Conservation (phyloP, 108 stramenopile genomes). For the Cyclotella sp. region DNA sequence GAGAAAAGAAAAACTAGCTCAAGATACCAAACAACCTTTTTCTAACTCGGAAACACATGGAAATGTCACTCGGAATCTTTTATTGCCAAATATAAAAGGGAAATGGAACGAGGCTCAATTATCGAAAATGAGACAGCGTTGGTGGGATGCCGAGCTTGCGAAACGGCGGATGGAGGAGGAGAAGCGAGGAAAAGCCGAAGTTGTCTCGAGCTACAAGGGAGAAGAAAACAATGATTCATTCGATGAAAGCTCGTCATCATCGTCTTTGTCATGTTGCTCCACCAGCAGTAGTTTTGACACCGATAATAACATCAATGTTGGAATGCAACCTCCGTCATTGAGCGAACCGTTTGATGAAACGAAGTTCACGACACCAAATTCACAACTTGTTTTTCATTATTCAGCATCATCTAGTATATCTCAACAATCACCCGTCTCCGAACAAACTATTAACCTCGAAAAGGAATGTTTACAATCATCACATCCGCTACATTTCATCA, state of each 20-base stretch:
- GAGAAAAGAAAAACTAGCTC: neutral
- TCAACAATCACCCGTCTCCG: neutral
- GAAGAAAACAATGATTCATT: neutral
- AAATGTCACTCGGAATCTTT: neutral
- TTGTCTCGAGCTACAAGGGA: neutral
- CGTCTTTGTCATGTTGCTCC: slow-evolving; percentile 22
- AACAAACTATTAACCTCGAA: slow-evolving; percentile 23
- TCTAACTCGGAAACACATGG: no score
- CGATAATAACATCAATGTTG: slow-evolving; percentile 1
- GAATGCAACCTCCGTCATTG: slow-evolving; percentile 36
- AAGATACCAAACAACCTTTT: no score
- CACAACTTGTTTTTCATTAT: neutral
- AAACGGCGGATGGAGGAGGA: slow-evolving; percentile 11
- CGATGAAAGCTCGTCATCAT: slow-evolving; percentile 5
- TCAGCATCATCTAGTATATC: neutral
- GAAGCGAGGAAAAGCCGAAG: neutral
- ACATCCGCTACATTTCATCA: slow-evolving; percentile 34
- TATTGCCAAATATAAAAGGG: slow-evolving; percentile 28
- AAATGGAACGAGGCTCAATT: slow-evolving; percentile 42
- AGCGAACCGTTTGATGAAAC: slow-evolving; percentile 42
- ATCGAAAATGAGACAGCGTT: slow-evolving; percentile 44
- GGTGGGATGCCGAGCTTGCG: slow-evolving; percentile 45
- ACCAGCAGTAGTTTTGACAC: neutral
- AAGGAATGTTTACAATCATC: slow-evolving; percentile 27
- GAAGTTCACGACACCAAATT: neutral